Evolutionary conservation across 1,139 yeast genomes (phyloP), one percentile per base, ranked within the genome.

Genomic region (Saccharomyces pastorianus): DNA sequence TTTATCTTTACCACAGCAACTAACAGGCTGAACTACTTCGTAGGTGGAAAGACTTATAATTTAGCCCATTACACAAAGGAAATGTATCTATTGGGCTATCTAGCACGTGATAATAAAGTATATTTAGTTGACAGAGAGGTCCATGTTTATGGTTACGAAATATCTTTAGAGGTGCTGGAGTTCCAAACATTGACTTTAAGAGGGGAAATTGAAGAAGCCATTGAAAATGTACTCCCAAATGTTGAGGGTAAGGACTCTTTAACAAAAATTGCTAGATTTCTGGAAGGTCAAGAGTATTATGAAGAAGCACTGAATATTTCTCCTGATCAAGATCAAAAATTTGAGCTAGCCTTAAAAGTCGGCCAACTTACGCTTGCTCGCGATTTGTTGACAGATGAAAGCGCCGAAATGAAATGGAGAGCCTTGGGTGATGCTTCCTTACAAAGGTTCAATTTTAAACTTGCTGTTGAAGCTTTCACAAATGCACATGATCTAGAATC

Each of bases 101-200:
- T 89, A 64, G 88, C 96, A 32, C 82, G 93, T 65, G 98, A 93
- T 67, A 88, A 88, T 63, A 88, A 85, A 64, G 84, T 93, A 57
- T 95, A 90, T 69, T 83, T 93, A 64, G 83, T 93, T 59, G 99
- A 93, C 72, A 91, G 90, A 73, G 90, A 93, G 57, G 81, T 90
- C 67, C 85, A 87, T 62, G 85, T 93, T 51, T 76, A 87, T 48
- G 83, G 96, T 25, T 91, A 93, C 78, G 84, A 79, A 65, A 78
- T 95, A 53, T 88, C 96, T 46, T 75, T 93, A 50, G 82, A 90
- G 27, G 95, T 95, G 8, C 79, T 93, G 61, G 98, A 91, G 73
- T 90, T 90, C 72, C 98, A 93, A 76, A 93, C 99, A 1, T 82
- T 91, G 59, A 96, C 93, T 6, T 78, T 93, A 74, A 84, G 99